A percentile compares a stretch with the other conserved stretches of the same genome.
phyloP scores from a whole-genome alignment of 768 basidiomycete genomes.

The Suillus paluster region DNA sequence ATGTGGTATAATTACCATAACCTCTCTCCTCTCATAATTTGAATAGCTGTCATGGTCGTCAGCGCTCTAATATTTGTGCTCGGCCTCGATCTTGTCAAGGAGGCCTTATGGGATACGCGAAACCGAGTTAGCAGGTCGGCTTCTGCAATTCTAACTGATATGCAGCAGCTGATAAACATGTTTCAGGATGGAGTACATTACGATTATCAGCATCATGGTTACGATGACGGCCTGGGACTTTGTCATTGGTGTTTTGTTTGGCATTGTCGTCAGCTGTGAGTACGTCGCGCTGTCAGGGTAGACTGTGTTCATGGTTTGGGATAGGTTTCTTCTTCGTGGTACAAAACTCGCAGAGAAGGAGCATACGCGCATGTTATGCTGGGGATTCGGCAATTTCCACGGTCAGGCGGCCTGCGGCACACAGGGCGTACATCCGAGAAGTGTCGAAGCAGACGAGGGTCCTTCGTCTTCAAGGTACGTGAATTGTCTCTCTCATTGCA shows the following conservation, averaged over 20 bases:
- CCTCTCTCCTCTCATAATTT: constrained; percentile 1
- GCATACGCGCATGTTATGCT: constrained; percentile 83
- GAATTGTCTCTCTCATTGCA: not conserved
- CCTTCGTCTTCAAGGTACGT: constrained; percentile 78
- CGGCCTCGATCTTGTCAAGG: constrained; percentile 92
- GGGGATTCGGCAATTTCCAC: constrained; percentile 89
- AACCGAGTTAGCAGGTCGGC: constrained; percentile 80
- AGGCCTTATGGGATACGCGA: constrained; percentile 95
- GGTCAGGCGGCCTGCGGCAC: constrained; percentile 85
- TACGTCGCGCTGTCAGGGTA: constrained; percentile 10
- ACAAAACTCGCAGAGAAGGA: constrained; percentile 84
- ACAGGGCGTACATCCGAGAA: constrained; percentile 89
- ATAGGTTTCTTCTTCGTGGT: constrained; percentile 95
- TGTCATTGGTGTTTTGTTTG: constrained; percentile 90
- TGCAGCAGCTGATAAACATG: constrained; percentile 8
- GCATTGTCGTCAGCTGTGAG: constrained; percentile 89
- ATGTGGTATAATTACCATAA: constrained; percentile 33
- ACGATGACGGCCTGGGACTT: constrained; percentile 96
- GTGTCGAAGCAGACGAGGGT: constrained; percentile 92
- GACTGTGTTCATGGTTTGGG: not conserved
- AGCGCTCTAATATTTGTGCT: constrained; percentile 92
- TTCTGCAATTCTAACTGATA: not conserved
- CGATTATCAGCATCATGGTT: constrained; percentile 84
- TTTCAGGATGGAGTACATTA: constrained; percentile 75
- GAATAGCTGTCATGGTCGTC: constrained; percentile 85